Evolutionary conservation across 2,329 filamentous ascomycete species (phyloP).

Genomic region (Aspergillus pseudotamarii): DNA sequence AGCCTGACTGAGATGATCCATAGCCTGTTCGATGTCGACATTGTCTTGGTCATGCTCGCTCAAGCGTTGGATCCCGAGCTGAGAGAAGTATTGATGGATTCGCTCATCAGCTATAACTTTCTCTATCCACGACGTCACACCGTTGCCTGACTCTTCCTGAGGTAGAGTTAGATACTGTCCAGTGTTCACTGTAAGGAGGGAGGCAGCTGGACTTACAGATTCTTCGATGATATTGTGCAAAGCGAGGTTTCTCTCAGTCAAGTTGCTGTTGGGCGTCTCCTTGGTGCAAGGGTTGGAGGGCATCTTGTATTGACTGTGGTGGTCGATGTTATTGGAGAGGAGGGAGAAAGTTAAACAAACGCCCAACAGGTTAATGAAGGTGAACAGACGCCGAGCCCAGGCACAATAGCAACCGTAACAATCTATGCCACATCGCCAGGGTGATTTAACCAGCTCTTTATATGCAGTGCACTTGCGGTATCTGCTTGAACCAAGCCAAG

Average conservation of each 20-base stretch:
- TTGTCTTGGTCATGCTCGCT: not conserved
- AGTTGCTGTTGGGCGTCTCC: not conserved
- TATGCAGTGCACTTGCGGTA: not conserved
- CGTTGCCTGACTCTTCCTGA: not conserved
- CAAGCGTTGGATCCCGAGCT: slow-evolving; percentile 3
- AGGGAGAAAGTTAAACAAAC: not conserved
- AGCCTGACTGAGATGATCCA: slow-evolving; percentile 6
- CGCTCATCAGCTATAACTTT: slow-evolving; percentile 24
- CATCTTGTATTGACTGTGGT: not conserved
- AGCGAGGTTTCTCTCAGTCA: slow-evolving; percentile 17
- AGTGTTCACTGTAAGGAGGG: not conserved
- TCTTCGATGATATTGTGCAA: slow-evolving; percentile 8
- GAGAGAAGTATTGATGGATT: slow-evolving; percentile 17
- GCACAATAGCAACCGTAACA: not conserved
- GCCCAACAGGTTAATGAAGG: not conserved
- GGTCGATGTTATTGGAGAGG: not conserved
- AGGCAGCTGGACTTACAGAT: not conserved
- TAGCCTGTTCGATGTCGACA: slow-evolving; percentile 12
- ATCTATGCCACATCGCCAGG: not conserved
- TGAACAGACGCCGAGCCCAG: not conserved
- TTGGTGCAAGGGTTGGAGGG: not conserved
- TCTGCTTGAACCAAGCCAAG: not conserved
- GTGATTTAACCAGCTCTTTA: not conserved
- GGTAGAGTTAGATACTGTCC: not conserved
- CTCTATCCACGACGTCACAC: slow-evolving; percentile 17